A percentile compares a stretch with the other conserved stretches of the same genome.
phyloP scores from a whole-genome alignment of 805 yeast genomes.

The Yarrowia sp. region DNA sequence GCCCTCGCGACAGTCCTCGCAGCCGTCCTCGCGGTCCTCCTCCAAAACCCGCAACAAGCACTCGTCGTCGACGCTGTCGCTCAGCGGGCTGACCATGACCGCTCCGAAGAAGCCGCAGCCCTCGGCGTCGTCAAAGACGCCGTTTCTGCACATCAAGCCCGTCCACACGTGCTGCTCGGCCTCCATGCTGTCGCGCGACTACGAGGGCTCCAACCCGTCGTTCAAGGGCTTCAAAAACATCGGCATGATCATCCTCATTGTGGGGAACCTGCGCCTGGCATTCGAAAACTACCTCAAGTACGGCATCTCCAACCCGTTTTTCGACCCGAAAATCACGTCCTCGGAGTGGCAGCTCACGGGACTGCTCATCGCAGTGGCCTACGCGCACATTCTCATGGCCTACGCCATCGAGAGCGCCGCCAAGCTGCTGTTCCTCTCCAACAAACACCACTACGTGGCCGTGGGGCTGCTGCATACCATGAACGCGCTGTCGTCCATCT shows the following conservation, averaged over 20 bases:
- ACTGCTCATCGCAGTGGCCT: conserved; percentile 34
- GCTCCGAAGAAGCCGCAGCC: background rate
- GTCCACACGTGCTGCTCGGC: conserved; percentile 4
- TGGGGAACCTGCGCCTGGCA: conserved; percentile 44
- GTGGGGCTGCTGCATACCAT: conserved; percentile 38
- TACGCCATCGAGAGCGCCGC: conserved; percentile 42
- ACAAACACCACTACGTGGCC: conserved; percentile 35
- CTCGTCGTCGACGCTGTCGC: conserved; percentile 16
- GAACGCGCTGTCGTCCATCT: conserved; percentile 37
- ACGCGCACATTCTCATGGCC: conserved; percentile 42
- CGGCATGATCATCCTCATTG: conserved; percentile 41
- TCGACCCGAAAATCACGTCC: conserved; percentile 37
- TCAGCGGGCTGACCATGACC: background rate
- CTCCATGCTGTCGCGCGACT: conserved; percentile 27
- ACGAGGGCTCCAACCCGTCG: conserved; percentile 30
- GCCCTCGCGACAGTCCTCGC: conserved; percentile 6
- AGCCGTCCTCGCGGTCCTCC: conserved; percentile 1
- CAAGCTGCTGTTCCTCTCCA: conserved; percentile 28
- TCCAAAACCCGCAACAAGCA: conserved; percentile 15
- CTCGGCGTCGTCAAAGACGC: background rate
- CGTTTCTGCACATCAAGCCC: conserved; percentile 23
- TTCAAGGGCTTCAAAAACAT: conserved; percentile 45
- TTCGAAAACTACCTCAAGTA: conserved; percentile 41
- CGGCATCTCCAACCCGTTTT: conserved; percentile 40
- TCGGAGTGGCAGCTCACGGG: conserved; percentile 28